phyloP scores from a whole-genome alignment of 1,284 basidiomycete species.

The Ceratobasidium papillatum region DNA sequence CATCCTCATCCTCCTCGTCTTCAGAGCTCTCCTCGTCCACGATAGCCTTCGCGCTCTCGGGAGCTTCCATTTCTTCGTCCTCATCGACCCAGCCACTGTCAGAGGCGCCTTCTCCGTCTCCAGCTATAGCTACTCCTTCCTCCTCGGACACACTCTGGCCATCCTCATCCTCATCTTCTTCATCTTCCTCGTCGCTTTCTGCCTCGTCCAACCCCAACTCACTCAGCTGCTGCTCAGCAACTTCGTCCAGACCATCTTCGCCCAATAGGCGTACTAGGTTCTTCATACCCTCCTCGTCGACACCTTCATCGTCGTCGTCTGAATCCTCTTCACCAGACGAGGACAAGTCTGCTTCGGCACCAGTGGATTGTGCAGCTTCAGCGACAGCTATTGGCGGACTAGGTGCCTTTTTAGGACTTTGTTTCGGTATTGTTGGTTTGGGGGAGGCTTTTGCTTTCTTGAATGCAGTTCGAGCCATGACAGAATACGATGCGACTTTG shows the following conservation, averaged over 20 bases:
- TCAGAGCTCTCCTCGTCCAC: slow-evolving; percentile 41
- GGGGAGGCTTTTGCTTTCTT: slow-evolving; percentile 13
- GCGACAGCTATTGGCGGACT: neutral
- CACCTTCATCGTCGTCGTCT: slow-evolving; percentile 63
- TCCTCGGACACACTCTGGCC: slow-evolving; percentile 41
- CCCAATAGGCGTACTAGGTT: slow-evolving; percentile 72
- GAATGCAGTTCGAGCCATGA: slow-evolving; percentile 17
- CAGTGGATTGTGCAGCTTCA: slow-evolving; percentile 1
- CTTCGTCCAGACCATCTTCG: slow-evolving; percentile 71
- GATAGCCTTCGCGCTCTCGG: slow-evolving; percentile 40
- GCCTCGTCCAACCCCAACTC: slow-evolving; percentile 49
- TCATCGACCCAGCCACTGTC: slow-evolving; percentile 42
- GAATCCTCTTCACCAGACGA: slow-evolving; percentile 47
- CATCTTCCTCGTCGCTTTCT: slow-evolving; percentile 43
- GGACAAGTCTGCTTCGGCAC: slow-evolving; percentile 7
- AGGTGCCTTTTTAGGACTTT: neutral
- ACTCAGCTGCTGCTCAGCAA: slow-evolving; percentile 47
- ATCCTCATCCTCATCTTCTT: slow-evolving; percentile 47
- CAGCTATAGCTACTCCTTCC: slow-evolving; percentile 32
- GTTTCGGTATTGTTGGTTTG: slow-evolving; percentile 5
- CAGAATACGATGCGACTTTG: neutral
- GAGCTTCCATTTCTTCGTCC: slow-evolving; percentile 42
- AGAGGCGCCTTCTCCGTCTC: slow-evolving; percentile 41
- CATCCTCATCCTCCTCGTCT: slow-evolving; percentile 51
- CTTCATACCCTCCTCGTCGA: slow-evolving; percentile 71